Evolutionary conservation across 2,329 filamentous ascomycete genomes (phyloP).

Genomic region (Ceratocystis alfenasii): DNA sequence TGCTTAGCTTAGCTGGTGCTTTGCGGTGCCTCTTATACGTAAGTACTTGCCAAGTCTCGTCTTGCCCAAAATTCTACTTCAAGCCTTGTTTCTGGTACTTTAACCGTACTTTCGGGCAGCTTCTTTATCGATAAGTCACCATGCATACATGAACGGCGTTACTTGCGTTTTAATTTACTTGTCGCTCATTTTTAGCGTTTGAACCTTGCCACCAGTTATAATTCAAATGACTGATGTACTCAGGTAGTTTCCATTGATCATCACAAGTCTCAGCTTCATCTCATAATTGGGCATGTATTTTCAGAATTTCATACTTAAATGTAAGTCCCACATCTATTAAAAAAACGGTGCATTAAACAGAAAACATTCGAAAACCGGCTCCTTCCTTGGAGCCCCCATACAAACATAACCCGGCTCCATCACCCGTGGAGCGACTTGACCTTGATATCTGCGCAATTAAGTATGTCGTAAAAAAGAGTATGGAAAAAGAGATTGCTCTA

Average conservation of each 20-base stretch:
- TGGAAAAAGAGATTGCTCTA: slow-evolving; percentile 17
- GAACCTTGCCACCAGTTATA: too few species aligned
- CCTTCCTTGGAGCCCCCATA: slow-evolving; percentile 17
- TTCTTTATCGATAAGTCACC: too few species aligned
- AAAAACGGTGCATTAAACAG: slow-evolving; percentile 6
- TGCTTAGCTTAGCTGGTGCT: not conserved
- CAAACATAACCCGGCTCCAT: slow-evolving; percentile 17
- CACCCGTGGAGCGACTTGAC: slow-evolving; percentile 15
- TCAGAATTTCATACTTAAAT: not conserved
- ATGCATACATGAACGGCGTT: too few species aligned
- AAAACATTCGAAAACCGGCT: slow-evolving; percentile 6
- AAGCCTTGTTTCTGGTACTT: too few species aligned
- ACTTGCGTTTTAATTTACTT: too few species aligned
- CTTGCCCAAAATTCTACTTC: too few species aligned
- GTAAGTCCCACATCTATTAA: slow-evolving; percentile 16
- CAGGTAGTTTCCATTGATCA: not conserved
- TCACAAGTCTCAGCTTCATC: not conserved
- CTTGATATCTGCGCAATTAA: slow-evolving; percentile 16
- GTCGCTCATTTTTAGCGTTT: too few species aligned
- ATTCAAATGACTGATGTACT: not conserved
- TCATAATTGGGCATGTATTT: not conserved
- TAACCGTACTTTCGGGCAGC: too few species aligned
- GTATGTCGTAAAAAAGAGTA: slow-evolving; percentile 11
- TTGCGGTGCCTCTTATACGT: not conserved
- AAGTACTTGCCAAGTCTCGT: not conserved